phyloP scores from a whole-genome alignment of 352 stramenopile species.

The Globisporangium radiosum region DNA sequence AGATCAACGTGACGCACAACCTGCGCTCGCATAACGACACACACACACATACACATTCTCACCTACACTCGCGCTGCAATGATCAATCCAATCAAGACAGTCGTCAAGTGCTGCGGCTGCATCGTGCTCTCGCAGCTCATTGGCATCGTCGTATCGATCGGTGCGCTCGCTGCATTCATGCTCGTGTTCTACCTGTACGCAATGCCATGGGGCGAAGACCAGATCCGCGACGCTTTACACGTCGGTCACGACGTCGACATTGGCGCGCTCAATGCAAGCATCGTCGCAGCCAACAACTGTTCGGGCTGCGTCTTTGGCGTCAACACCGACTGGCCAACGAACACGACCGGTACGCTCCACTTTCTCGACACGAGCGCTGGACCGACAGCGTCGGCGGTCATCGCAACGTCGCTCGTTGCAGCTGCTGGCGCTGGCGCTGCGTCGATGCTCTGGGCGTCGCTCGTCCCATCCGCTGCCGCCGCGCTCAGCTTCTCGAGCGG shows the following conservation, averaged over 20 bases:
- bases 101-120: conserved; percentile 72
- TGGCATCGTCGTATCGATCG: conserved; percentile 47
- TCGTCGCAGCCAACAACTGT: conserved; percentile 59
- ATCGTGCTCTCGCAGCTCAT: conserved; percentile 68
- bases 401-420: conserved; percentile 57
- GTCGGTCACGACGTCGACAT: conserved; percentile 44
- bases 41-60: neutral
- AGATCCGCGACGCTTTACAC: conserved; percentile 49
- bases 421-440: conserved; percentile 37
- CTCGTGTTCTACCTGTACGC: conserved; percentile 66
- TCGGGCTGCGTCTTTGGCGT: conserved; percentile 78
- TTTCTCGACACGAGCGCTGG: conserved; percentile 73
- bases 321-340: conserved; percentile 81
- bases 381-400: conserved; percentile 49
- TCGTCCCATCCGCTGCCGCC: conserved; percentile 54
- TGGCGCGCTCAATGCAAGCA: conserved; percentile 37
- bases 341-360: conserved; percentile 50
- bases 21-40: neutral
- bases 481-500: conserved; percentile 56
- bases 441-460: conserved; percentile 73
- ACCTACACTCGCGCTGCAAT: conserved; percentile 1
- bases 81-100: conserved; percentile 20
- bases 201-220: conserved; percentile 68
- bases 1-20: too few species aligned
- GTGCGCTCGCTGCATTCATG: conserved; percentile 39